Conservation (phyloP, 192 early-diverging fungal species). For the Coemansia sp. region DNA sequence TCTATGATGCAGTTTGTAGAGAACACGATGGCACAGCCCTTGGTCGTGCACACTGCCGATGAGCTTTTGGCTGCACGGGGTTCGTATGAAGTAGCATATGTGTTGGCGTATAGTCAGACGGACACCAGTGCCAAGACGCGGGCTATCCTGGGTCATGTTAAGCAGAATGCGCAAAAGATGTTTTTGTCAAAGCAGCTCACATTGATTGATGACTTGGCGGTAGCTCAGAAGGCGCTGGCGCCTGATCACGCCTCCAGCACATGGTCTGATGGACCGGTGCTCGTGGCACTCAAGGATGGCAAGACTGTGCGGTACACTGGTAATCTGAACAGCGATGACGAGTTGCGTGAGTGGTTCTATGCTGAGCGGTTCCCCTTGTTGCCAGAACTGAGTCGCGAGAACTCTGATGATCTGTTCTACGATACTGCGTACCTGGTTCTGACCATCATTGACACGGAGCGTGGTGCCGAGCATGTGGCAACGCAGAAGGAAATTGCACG, state of each 20-base stretch:
- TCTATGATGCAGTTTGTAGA: conserved; percentile 55
- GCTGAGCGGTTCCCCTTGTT: conserved; percentile 65
- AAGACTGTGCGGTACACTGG: conserved; percentile 19
- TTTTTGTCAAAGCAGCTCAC: conserved; percentile 41
- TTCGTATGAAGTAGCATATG: conserved; percentile 55
- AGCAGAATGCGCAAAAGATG: conserved; percentile 40
- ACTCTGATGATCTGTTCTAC: conserved; percentile 67
- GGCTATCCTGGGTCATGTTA: conserved; percentile 24
- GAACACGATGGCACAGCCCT: conserved; percentile 36
- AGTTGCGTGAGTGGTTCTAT: conserved; percentile 59
- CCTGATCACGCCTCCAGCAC: not conserved
- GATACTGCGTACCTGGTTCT: conserved; percentile 63
- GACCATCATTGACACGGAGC: conserved; percentile 55
- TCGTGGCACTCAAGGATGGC: conserved; percentile 64
- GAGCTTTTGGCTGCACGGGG: conserved; percentile 33
- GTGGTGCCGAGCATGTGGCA: conserved; percentile 11
- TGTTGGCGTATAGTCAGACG: conserved; percentile 52
- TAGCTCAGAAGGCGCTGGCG: conserved; percentile 12
- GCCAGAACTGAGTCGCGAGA: conserved; percentile 59
- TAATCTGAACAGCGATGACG: conserved; percentile 29
- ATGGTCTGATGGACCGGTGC: conserved; percentile 53
- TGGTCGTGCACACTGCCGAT: conserved; percentile 33
- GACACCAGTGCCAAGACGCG: conserved; percentile 28
- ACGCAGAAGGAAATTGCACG: conserved; percentile 16
- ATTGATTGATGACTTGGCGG: conserved; percentile 10